These are phyloP conservation scores for Croton laevigatus DNA, from an alignment of 441 rosid species.

Conservation along the genomic window DNA sequence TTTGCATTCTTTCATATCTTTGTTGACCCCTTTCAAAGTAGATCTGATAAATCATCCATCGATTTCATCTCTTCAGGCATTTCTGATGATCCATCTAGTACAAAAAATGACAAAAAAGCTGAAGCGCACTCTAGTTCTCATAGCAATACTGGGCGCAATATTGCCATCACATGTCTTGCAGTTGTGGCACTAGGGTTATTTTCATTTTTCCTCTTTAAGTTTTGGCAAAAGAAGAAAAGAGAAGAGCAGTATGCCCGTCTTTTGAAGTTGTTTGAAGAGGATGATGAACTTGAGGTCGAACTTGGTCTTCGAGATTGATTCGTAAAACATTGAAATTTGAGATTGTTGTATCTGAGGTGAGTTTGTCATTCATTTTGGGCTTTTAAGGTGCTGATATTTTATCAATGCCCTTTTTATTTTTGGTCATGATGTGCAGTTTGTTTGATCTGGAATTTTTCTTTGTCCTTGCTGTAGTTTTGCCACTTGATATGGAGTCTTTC, in stretches of 20 bases:
- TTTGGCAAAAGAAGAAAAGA: conserved; percentile 96
- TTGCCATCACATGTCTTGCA: conserved; percentile 46
- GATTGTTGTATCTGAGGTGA: conserved; percentile 28
- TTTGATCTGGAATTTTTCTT: neutral
- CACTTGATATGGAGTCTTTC: neutral
- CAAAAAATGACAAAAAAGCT: conserved; percentile 40
- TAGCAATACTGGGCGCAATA: conserved; percentile 44
- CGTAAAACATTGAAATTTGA: conserved; percentile 11
- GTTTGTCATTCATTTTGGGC: neutral
- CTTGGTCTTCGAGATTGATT: conserved; percentile 86
- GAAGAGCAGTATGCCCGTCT: conserved; percentile 96
- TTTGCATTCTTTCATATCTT: neutral
- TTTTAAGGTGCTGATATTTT: conserved; percentile 3
- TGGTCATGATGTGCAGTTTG: neutral
- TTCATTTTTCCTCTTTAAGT: conserved; percentile 65
- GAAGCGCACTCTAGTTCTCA: conserved; percentile 42
- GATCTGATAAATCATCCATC: neutral
- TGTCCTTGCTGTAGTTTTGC: neutral
- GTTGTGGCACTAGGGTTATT: conserved; percentile 51
- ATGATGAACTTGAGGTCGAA: conserved; percentile 96
- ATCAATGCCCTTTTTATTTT: neutral
- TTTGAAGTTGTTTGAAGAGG: conserved; percentile 95
- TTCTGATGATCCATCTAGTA: conserved; percentile 44
- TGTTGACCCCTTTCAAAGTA: neutral
- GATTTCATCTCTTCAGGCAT: conserved; percentile 38